Base-by-base conservation (phyloP, 306 rosid species). In the Acmispon strigosus region DNA sequence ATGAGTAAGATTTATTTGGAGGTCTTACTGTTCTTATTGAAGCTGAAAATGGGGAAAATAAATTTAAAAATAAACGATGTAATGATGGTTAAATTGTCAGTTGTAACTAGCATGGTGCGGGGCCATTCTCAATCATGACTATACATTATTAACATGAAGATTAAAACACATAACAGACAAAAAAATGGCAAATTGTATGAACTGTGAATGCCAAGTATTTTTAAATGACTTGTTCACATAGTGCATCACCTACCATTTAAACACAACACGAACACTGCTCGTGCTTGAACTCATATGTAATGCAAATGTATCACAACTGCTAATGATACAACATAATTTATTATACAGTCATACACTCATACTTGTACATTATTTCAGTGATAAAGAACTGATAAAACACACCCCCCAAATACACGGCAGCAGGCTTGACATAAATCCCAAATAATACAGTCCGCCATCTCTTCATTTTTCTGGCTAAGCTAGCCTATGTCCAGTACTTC, bases 91-190 rank as follows among this genome's bases (percentile, higher is more conserved):
- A 45, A 52, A 12, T 75, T 74, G 75, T 20, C 69, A 74, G 66
- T 75, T 80, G 72, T 53, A 82, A 74, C 76, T 52, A 82, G 70
- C 86, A 43, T 59, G 83, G 73, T 39, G 70, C 74, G 63, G 72
- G 72, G 64, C 54, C 73, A 75, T 48, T 75, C 62, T 60, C 70
- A 59, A 78, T 70, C 71, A 74, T 78, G 76, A 75, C 82, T 54
- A 19, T 20, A 44, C 37, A 32, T 32, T 18, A 53, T 69, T 82
- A 64, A 69, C 48, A 20, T 36, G 7, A 68, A 72, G 27, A 47
- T 53, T 61, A 19, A 62, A 44, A 51, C 42, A 39, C 22, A 55
- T 6, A 11, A 32, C 7, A 51, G 16, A 11, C 19, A 16, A 10
- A 43, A 16, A 5, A 44, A 34, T 0, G 44, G 72, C 55, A 69